These are phyloP conservation scores for Synchytrium microbalum DNA, from an alignment of 371 early-diverging fungal species.

Conservation along the genomic window DNA sequence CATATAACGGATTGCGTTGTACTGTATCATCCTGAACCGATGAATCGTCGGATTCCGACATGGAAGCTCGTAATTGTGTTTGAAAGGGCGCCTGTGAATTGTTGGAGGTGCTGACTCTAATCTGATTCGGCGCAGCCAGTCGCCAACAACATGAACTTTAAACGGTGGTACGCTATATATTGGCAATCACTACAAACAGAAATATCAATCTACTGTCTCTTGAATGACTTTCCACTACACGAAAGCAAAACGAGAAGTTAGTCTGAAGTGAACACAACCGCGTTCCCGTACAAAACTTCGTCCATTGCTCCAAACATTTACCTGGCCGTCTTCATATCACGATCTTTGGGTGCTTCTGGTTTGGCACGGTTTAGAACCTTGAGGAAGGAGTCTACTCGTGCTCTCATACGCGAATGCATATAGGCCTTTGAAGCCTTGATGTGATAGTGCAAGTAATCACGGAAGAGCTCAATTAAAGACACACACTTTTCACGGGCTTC, in stretches of 20 bases:
- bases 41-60: too few relatives aligned
- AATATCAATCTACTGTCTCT: background rate
- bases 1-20: too few relatives aligned
- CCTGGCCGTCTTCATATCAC: constrained; percentile 88
- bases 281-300: background rate
- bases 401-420: constrained; percentile 96
- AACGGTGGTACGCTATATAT: too few relatives aligned
- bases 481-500: constrained; percentile 80
- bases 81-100: too few relatives aligned
- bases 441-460: constrained; percentile 97
- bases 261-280: background rate
- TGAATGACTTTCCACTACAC: background rate
- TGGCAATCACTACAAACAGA: too few relatives aligned
- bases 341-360: constrained; percentile 70
- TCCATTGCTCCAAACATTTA: constrained; percentile 4
- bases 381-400: constrained; percentile 88
- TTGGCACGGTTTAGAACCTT: constrained; percentile 97
- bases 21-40: too few relatives aligned
- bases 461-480: constrained; percentile 88
- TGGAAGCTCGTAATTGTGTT: too few relatives aligned
- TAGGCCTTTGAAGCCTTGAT: constrained; percentile 98
- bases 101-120: too few relatives aligned
- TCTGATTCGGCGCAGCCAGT: too few relatives aligned
- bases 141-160: too few relatives aligned
- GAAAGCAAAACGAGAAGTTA: background rate